These are phyloP conservation scores for Colletotrichum sp. DNA, from an alignment of 2,329 filamentous ascomycete genomes.

Conservation along the genomic window DNA sequence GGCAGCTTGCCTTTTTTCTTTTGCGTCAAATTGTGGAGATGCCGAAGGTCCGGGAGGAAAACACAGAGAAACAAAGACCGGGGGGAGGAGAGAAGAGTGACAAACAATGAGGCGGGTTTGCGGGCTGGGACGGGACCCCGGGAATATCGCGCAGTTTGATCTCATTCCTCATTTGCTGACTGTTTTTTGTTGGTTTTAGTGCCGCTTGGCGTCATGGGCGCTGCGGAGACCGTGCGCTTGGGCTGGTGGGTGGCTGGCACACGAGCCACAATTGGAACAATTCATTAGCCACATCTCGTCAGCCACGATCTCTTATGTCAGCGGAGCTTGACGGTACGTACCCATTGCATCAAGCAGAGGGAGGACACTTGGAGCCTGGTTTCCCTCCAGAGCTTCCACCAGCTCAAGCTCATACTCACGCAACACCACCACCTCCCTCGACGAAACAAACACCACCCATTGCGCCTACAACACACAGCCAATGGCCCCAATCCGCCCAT, in stretches of 20 bases:
- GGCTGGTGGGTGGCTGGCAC: neutral
- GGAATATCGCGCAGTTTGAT: neutral
- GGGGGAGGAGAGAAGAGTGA: neutral
- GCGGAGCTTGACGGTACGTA: neutral
- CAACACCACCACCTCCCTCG: neutral
- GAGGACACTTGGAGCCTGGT: slow-evolving; percentile 10
- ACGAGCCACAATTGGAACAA: neutral
- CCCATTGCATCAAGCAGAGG: neutral
- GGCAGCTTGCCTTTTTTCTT: neutral
- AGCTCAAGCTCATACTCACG: neutral
- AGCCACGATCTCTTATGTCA: neutral
- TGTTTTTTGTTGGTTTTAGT: neutral
- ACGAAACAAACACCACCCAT: neutral
- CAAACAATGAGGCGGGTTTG: neutral
- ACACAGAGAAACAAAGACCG: neutral
- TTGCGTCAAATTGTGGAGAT: slow-evolving; percentile 7
- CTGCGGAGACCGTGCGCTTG: neutral
- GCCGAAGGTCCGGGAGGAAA: slow-evolving; percentile 6
- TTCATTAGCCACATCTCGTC: fast-evolving
- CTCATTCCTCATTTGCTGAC: neutral
- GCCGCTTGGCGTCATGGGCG: neutral
- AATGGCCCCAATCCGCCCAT: slow-evolving; percentile 1
- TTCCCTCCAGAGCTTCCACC: neutral
- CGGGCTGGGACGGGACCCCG: neutral
- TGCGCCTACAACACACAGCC: neutral